Base-by-base conservation (phyloP, 352 stramenopile genomes). In the Phytophthora palmivora region DNA sequence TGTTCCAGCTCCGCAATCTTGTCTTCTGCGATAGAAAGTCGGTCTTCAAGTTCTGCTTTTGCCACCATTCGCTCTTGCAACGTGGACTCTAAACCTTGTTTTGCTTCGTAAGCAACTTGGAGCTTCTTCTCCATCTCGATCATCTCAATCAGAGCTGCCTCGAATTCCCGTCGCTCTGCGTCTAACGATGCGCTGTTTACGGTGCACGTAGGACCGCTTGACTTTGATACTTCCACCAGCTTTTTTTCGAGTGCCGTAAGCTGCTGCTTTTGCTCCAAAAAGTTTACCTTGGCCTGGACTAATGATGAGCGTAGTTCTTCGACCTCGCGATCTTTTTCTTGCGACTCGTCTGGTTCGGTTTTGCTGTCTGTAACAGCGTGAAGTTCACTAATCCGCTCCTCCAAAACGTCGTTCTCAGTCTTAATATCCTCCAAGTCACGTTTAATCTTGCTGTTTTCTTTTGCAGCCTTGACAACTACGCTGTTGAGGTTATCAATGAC, bases 51-150 rank as follows among this genome's bases (percentile, higher is more conserved):
- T 22, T 75, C 48, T 6, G 62, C 45, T 43, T 84, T 85, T 12
- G 72, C 74, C 38, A 84, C 67, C 43, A 74, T 64, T 4, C 78
- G 72, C 56, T 88, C 79, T 52, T 87, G 72, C 9, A 87, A 55
- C 26, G 74, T 73, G 2, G 72, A 74, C 37, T 88, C 79, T 15
- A 88, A 63, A 4, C 58, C 70, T 38, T 84, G 78, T 21, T 87
- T 80, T 16, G 72, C 79, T 65, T 86, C 79, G 47, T 88, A 88
- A 6, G 77, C 79, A 4, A 76, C 64, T 48, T 88, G 79, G 12
- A 88, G 72, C 39, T 87, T 88, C 41, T 80, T 72, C 44, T 88
- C 79, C 77, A 88, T 86, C 32, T 83, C 76, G 30, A 88, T 87
- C 61, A 88, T 74, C 42, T 88, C 79, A 34, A 85, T 87, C 55